These are phyloP conservation scores for Colletotrichum sp. DNA, from an alignment of 2,329 filamentous ascomycete genomes.

Conservation along the genomic window DNA sequence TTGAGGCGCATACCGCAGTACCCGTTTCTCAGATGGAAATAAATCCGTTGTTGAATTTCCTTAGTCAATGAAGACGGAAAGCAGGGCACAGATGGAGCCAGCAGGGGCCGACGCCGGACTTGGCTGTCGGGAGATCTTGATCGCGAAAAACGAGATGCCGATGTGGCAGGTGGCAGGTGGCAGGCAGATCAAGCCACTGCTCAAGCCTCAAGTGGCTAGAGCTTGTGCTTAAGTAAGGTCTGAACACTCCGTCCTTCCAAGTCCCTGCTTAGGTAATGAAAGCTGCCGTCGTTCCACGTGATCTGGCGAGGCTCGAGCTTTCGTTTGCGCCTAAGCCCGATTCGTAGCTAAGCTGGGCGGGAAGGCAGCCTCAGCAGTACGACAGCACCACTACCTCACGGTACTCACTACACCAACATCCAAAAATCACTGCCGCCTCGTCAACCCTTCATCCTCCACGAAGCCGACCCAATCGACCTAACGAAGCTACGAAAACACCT, in stretches of 20 bases:
- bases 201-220: not conserved
- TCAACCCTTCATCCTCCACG: slow-evolving; percentile 4
- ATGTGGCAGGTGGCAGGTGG: not conserved
- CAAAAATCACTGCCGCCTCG: not conserved
- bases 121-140: not conserved
- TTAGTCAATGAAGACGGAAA: not conserved
- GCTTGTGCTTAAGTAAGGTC: not conserved
- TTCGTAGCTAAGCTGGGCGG: slow-evolving; percentile 21
- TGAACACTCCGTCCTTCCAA: not conserved
- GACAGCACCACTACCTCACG: slow-evolving; percentile 18
- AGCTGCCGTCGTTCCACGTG: not conserved
- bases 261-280: not conserved
- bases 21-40: not conserved
- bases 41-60: not conserved
- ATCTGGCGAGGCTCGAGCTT: slow-evolving; percentile 23
- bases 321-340: slow-evolving; percentile 18
- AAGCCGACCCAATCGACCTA: slow-evolving; percentile 17
- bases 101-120: slow-evolving; percentile 11
- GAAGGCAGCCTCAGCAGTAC: slow-evolving; percentile 31
- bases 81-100: not conserved
- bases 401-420: not conserved
- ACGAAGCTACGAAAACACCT: slow-evolving; percentile 15
- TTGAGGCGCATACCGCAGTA: not conserved
- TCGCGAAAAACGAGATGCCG: not conserved
- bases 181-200: not conserved